Percentiles rank a stretch among this genome's conserved stretches.
Evolutionary conservation across 192 early-diverging fungal species (phyloP).

Genomic region (Backusella luteola): DNA sequence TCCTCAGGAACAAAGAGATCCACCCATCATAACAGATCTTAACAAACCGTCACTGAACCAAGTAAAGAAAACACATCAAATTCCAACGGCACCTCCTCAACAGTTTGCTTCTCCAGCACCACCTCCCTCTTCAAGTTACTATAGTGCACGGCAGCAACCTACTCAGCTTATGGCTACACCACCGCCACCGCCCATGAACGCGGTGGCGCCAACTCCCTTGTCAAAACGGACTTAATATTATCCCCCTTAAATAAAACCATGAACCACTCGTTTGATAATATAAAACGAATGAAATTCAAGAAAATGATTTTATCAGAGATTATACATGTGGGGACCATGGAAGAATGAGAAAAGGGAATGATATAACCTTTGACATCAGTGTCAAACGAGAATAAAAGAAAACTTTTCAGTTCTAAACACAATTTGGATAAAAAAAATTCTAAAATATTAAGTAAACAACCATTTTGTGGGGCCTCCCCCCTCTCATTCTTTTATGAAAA

Average conservation of each 20-base stretch:
- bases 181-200: constrained; percentile 4
- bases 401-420: background rate
- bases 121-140: constrained; percentile 11
- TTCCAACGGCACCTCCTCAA: background rate
- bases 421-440: background rate
- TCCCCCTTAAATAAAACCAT: background rate
- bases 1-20: background rate
- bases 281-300: too few relatives aligned
- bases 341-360: background rate
- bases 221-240: background rate
- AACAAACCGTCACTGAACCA: background rate
- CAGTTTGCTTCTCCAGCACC: constrained; percentile 29
- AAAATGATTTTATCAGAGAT: too few relatives aligned
- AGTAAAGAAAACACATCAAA: background rate
- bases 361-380: background rate
- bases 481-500: background rate
- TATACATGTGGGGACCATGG: too few relatives aligned
- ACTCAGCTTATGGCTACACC: background rate
- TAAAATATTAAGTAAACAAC: background rate
- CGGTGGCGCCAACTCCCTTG: background rate
- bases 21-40: background rate
- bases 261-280: too few relatives aligned
- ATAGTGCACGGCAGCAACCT: constrained; percentile 10
- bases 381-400: background rate
- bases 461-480: background rate